Evolutionary conservation across 176 grass and related monocot genomes (phyloP).

Genomic region (Lolium perenne): DNA sequence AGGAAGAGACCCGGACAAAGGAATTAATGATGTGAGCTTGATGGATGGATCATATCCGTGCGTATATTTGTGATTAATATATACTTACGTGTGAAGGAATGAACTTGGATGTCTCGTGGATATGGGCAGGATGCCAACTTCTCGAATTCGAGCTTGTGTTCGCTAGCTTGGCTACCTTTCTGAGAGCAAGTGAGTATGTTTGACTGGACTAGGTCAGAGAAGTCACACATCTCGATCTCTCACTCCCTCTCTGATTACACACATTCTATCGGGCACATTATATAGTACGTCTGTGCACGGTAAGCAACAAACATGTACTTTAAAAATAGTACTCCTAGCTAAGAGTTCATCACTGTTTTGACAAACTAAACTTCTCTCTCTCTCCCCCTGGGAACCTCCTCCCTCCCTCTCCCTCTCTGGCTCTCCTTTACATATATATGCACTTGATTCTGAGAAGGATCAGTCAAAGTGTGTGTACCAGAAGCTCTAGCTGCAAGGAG

Average conservation of each 20-base stretch:
- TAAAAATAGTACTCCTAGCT: constrained; percentile 19
- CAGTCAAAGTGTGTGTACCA: not conserved
- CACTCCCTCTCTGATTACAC: not conserved
- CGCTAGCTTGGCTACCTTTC: constrained; percentile 36
- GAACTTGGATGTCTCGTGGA: constrained; percentile 41
- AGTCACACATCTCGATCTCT: constrained; percentile 39
- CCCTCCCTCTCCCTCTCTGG: not conserved
- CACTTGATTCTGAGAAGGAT: not conserved
- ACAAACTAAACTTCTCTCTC: constrained; percentile 8
- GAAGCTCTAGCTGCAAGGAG: no score
- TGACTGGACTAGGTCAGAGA: constrained; percentile 83
- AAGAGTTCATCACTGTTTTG: constrained; percentile 5
- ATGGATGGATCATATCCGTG: not conserved
- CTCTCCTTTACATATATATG: not conserved
- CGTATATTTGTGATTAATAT: not conserved
- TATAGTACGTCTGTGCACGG: constrained; percentile 36
- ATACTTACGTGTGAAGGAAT: constrained; percentile 19
- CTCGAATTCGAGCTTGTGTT: constrained; percentile 29
- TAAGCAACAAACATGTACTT: constrained; percentile 47
- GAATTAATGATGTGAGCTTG: constrained; percentile 14
- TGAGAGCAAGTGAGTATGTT: constrained; percentile 56
- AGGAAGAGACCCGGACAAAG: constrained; percentile 41
- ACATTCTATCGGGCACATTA: constrained; percentile 54
- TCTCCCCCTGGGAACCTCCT: no score
- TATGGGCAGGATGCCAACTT: constrained; percentile 14